Conservation (phyloP, 2,329 filamentous ascomycete genomes). For the Stagonosporopsis rhizophila region DNA sequence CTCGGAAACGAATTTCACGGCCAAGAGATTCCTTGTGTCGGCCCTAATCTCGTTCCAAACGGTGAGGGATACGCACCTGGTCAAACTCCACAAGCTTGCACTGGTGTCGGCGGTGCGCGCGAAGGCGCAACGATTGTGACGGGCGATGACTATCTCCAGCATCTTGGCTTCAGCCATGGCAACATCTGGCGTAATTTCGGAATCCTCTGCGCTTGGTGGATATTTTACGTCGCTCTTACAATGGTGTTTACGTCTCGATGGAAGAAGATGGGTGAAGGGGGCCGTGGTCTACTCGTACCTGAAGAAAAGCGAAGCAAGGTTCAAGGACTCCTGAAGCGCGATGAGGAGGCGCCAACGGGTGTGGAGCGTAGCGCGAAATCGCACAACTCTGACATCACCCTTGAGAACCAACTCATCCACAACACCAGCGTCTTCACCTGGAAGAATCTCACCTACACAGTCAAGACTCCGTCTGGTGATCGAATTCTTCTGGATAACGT, state of each 20-base stretch:
- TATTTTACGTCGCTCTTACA: conserved; percentile 59
- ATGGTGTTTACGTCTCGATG: conserved; percentile 59
- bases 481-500: conserved; percentile 59
- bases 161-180: conserved; percentile 4
- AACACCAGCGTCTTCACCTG: conserved; percentile 67
- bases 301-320: not conserved
- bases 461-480: conserved; percentile 50
- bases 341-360: not conserved
- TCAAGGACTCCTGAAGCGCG: not conserved
- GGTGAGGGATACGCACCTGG: not conserved
- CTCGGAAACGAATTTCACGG: not conserved
- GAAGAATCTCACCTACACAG: conserved; percentile 64
- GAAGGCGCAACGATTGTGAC: conserved; percentile 52
- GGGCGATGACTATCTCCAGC: conserved; percentile 63
- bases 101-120: not conserved
- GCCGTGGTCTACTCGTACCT: conserved; percentile 57
- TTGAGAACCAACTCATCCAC: conserved; percentile 57
- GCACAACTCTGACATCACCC: not conserved
- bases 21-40: not conserved
- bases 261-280: conserved; percentile 61
- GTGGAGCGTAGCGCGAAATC: conserved; percentile 25
- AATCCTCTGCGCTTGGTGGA: conserved; percentile 52
- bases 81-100: not conserved
- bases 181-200: conserved; percentile 51
- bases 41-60: not conserved